These are phyloP conservation scores for Neltuma alba DNA, from an alignment of 306 rosid genomes.

Conservation along the genomic window DNA sequence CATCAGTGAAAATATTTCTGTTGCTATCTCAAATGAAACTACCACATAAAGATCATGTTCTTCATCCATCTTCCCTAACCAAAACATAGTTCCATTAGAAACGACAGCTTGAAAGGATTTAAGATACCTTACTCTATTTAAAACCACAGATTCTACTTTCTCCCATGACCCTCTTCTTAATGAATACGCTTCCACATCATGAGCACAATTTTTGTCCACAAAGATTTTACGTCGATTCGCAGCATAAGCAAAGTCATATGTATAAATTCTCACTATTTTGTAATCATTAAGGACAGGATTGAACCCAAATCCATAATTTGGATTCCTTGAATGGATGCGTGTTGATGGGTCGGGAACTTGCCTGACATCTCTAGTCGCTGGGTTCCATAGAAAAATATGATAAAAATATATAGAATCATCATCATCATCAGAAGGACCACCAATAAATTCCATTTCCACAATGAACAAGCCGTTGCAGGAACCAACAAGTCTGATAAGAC, in stretches of 20 bases:
- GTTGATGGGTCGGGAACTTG: too few species aligned
- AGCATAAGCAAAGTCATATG: too few species aligned
- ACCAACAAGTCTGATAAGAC: too few species aligned
- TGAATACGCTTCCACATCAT: background rate
- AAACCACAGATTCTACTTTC: background rate
- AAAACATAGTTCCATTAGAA: background rate
- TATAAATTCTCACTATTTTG: background rate
- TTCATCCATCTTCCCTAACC: background rate
- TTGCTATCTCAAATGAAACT: background rate
- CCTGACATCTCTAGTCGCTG: too few species aligned
- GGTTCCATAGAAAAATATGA: too few species aligned
- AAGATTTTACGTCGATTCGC: too few species aligned
- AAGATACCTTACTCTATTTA: background rate
- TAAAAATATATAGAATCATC: too few species aligned
- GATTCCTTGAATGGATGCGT: too few species aligned
- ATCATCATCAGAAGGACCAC: too few species aligned
- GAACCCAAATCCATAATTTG: background rate
- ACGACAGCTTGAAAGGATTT: background rate
- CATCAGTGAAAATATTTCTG: background rate
- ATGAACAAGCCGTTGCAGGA: too few species aligned
- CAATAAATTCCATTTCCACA: too few species aligned
- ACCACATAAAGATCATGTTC: background rate
- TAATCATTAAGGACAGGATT: background rate
- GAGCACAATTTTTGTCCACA: too few species aligned
- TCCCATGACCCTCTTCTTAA: background rate